A percentile compares a stretch with the other conserved stretches of the same genome.
Evolutionary conservation across 495 filamentous ascomycete species (phyloP).

Genomic region (Annulohypoxylon maeteangense): DNA sequence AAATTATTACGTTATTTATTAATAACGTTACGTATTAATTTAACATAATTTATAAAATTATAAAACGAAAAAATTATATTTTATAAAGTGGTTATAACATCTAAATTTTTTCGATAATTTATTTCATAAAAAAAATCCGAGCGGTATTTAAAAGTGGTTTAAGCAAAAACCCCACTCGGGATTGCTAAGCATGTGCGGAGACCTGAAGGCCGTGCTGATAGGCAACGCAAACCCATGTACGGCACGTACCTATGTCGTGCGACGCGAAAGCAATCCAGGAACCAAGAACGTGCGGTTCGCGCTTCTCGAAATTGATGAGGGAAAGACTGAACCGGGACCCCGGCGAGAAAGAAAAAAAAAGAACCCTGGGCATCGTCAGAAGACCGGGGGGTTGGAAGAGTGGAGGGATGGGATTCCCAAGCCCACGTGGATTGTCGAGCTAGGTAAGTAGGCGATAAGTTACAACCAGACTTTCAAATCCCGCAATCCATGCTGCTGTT

Average conservation of each 20-base stretch:
- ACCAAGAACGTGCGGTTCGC: not conserved
- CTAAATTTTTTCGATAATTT: too few species aligned
- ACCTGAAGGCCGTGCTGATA: conserved; percentile 2
- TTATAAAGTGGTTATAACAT: too few species aligned
- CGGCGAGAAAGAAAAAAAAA: conserved; percentile 2
- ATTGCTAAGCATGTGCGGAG: conserved; percentile 3
- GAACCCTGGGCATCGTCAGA: conserved; percentile 10
- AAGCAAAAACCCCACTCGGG: too few species aligned
- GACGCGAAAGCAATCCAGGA: conserved; percentile 1
- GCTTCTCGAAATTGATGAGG: conserved; percentile 19
- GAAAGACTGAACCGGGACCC: conserved; percentile 6
- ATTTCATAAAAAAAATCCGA: too few species aligned
- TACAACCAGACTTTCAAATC: conserved; percentile 11
- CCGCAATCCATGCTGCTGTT: conserved; percentile 3
- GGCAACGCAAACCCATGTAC: conserved; percentile 8
- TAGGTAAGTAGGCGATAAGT: conserved; percentile 17
- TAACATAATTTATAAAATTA: too few species aligned
- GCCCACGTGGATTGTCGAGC: conserved; percentile 30
- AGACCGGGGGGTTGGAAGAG: not conserved
- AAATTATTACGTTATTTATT: too few species aligned
- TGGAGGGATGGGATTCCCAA: conserved; percentile 15
- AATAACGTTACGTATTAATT: too few species aligned
- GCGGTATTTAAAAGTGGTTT: too few species aligned
- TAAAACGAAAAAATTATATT: too few species aligned
- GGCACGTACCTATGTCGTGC: conserved; percentile 28